phyloP scores from a whole-genome alignment of 768 basidiomycete species.

The Pleurotus tuber-regium region DNA sequence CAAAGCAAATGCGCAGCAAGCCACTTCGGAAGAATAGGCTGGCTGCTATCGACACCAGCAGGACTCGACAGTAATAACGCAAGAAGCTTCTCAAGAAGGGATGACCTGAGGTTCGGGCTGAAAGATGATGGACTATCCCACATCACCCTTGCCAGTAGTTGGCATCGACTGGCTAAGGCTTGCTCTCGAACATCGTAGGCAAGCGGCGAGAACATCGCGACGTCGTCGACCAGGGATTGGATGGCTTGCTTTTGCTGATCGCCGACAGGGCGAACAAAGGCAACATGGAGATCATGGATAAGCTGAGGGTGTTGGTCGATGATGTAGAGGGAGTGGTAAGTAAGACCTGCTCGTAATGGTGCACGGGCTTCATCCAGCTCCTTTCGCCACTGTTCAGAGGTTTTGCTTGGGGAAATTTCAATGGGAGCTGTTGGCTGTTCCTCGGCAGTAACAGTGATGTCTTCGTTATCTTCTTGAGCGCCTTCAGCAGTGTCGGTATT shows the following conservation, averaged over 20 bases:
- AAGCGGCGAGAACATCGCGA: slow-evolving; percentile 62
- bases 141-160: slow-evolving; percentile 80
- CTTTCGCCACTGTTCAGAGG: slow-evolving; percentile 59
- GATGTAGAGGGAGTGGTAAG: slow-evolving; percentile 68
- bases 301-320: slow-evolving; percentile 87
- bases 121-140: slow-evolving; percentile 69
- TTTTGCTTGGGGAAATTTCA: slow-evolving; percentile 29
- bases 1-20: slow-evolving; percentile 83
- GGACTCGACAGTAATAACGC: slow-evolving; percentile 62
- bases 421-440: slow-evolving; percentile 13
- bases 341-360: slow-evolving; percentile 60
- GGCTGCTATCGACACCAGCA: slow-evolving; percentile 47
- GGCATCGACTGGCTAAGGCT: slow-evolving; percentile 76
- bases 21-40: slow-evolving; percentile 75
- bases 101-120: slow-evolving; percentile 47
- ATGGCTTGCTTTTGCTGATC: slow-evolving; percentile 65
- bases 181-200: slow-evolving; percentile 73
- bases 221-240: slow-evolving; percentile 71
- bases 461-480: slow-evolving; percentile 19
- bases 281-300: slow-evolving; percentile 83
- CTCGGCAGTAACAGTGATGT: slow-evolving; percentile 9
- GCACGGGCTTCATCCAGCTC: slow-evolving; percentile 68
- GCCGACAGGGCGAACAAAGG: slow-evolving; percentile 67
- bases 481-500: slow-evolving; percentile 20
- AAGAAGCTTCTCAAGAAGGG: slow-evolving; percentile 66